phyloP scores from a whole-genome alignment of 2,329 filamentous ascomycete species.

The Scedosporium aurantiacum region DNA sequence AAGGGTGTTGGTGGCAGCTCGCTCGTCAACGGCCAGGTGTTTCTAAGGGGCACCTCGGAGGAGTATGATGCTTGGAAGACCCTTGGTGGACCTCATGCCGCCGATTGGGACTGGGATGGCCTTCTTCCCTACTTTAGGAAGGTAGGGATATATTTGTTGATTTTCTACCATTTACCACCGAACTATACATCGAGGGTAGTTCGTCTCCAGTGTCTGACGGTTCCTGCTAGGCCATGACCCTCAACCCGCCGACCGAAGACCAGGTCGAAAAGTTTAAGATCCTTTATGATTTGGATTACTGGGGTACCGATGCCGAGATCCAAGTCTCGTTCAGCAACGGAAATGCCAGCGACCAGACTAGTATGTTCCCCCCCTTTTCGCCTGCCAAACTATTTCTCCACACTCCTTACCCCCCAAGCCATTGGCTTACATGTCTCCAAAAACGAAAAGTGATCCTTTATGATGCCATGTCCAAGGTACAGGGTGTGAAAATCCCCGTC shows the following conservation, averaged over 20 bases:
- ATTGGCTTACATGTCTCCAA: background rate
- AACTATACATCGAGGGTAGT: no score
- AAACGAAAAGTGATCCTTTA: slow-evolving; percentile 9
- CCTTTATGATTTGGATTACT: slow-evolving; percentile 12
- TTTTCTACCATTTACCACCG: no score
- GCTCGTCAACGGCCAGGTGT: slow-evolving; percentile 17
- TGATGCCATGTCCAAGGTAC: slow-evolving; percentile 15
- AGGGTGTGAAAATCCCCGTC: slow-evolving; percentile 13
- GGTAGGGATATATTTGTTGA: slow-evolving; percentile 4
- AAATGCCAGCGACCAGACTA: slow-evolving; percentile 6
- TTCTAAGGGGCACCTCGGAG: slow-evolving; percentile 16
- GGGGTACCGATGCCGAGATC: slow-evolving; percentile 12
- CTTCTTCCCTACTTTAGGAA: slow-evolving; percentile 19
- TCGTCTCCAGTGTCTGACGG: no score
- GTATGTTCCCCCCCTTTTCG: background rate
- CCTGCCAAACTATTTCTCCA: background rate
- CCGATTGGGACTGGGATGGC: slow-evolving; percentile 18
- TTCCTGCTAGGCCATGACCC: slow-evolving; percentile 11
- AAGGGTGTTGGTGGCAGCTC: slow-evolving; percentile 18
- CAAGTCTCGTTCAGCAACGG: slow-evolving; percentile 8
- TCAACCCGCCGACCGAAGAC: slow-evolving; percentile 10
- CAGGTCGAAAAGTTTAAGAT: slow-evolving; percentile 13
- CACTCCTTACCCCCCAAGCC: background rate
- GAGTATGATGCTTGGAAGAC: slow-evolving; percentile 18
- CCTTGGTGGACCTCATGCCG: slow-evolving; percentile 4